Base-by-base conservation (phyloP, 2,329 filamentous ascomycete genomes). In the Verticillium albo-atrum region DNA sequence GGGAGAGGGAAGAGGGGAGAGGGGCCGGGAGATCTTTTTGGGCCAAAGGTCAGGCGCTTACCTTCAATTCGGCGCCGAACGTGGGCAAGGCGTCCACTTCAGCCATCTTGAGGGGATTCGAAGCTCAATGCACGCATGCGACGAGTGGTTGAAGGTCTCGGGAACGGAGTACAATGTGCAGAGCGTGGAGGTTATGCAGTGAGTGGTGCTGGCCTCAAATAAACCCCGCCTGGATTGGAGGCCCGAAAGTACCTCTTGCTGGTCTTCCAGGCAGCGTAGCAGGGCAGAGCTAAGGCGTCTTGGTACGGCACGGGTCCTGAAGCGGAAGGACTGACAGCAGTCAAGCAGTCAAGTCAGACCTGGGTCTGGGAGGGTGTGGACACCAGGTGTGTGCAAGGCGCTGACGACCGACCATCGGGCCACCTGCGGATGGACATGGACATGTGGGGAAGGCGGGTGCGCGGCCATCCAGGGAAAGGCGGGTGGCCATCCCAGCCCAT, bases 51-150 rank as follows among this genome's bases (percentile, higher is more conserved):
- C 27, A 20, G 25, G 51, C 17, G 20, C 77, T 63, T 79, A 93
- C 92, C 89, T 96, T 98, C 74, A 98, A 83, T 81, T 97, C 93
- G 61, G 89, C 86, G 77, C 95, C 95, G 77, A 99, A 97, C 68
- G 91, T 90, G 71, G 91, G 91, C 78, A 87, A 83, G 72, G 84
- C 86, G 68, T 96, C 92, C 75, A 91, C 84, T 76, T 93, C 90
- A 72, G 89, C 88, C 91, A 96, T 96, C 66, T 66, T 75, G 68
- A 64, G 62, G 66, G 30, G n/a, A 28, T 32, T 56, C 59, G 58
- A 30, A 56, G 58, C 26, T 35, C 26, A 32, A 37, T 60, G 60
- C 56, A 58, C 65, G 60, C 66, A 69, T 69, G 62, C 64, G 67
- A 53, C 34, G 28, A 25, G 42, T 28, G 37, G 27, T 27, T 35